Evolutionary conservation across 1,284 basidiomycete species (phyloP), one percentile per base, ranked within the genome.

Genomic region (Cryptococcus amylolentus): DNA sequence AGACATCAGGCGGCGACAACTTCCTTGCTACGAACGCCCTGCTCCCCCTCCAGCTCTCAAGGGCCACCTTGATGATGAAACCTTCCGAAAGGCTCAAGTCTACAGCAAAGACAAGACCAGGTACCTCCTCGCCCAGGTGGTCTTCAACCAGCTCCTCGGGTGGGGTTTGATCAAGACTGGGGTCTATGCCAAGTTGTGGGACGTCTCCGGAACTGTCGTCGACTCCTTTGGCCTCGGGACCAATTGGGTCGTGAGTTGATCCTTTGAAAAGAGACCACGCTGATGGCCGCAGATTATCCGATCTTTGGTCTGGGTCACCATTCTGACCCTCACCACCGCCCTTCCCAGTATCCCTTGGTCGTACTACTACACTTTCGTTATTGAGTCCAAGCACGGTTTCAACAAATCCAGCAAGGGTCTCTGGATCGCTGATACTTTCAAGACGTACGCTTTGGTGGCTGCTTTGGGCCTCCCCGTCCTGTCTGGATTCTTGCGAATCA

Each of bases 321-420:
- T 87, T 28, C 76, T 93, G 38, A 86, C 85, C 61, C 71, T 88
- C 54, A 64, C 87, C 12, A 87, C 88, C 1, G 81, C 84, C 0
- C 76, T 88, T 37, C 85, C 91, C 0, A 80, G 83, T 2, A 77
- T 88, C 28, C 91, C 92, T 7, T 79, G 91, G 49, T 84, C 83
- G 35, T 81, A 88, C 39, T 97, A 96, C 79, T 84, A 86, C 61
- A 94, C 91, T 3, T 98, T 98, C 74, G 88, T 94, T 12, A 81
- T 98, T 44, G 96, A 98, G 77, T 88, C 96, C 75, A 87, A 87
- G 64, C 91, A 97, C 68, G 94, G 93, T 0, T 98, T 98, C 82
- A 98, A 98, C 83, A 97, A 97, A 80, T 91, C 86, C 16, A 91
- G 91, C 0, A 82, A 84, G 1, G 65, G 66, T 6, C 81, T 93